phyloP scores from a whole-genome alignment of 345 rosid genomes.

The Salix caprea region DNA sequence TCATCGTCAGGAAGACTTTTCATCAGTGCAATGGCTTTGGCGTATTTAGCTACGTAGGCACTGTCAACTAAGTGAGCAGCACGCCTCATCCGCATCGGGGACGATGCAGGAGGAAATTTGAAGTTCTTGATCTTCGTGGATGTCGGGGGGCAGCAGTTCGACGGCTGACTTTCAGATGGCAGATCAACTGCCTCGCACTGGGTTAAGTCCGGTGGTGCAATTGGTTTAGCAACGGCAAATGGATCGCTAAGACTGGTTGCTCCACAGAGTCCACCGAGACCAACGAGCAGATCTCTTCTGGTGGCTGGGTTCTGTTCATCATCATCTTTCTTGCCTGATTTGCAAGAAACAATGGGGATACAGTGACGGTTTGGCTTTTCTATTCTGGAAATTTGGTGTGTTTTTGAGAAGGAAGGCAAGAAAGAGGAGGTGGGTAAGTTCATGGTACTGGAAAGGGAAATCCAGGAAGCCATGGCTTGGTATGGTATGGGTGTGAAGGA shows the following conservation, averaged over 20 bases:
- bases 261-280: constrained; percentile 52
- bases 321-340: constrained; percentile 19
- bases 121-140: constrained; percentile 39
- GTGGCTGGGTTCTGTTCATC: constrained; percentile 13
- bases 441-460: background rate
- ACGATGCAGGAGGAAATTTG: constrained; percentile 25
- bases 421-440: background rate
- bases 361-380: background rate
- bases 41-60: constrained; percentile 40
- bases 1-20: constrained; percentile 52
- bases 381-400: constrained; percentile 22
- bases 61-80: constrained; percentile 42
- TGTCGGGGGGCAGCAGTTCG: constrained; percentile 53
- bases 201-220: constrained; percentile 29
- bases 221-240: constrained; percentile 32
- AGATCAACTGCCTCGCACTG: constrained; percentile 37
- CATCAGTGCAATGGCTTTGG: constrained; percentile 49
- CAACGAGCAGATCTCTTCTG: constrained; percentile 51
- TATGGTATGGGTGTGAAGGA: background rate
- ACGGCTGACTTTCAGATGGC: constrained; percentile 25
- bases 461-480: constrained; percentile 13
- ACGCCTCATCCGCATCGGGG: constrained; percentile 32
- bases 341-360: constrained; percentile 23
- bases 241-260: constrained; percentile 27
- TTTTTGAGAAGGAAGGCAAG: constrained; percentile 12